Conservation (phyloP, 1,284 basidiomycete genomes). For the Coniophora puteana region DNA sequence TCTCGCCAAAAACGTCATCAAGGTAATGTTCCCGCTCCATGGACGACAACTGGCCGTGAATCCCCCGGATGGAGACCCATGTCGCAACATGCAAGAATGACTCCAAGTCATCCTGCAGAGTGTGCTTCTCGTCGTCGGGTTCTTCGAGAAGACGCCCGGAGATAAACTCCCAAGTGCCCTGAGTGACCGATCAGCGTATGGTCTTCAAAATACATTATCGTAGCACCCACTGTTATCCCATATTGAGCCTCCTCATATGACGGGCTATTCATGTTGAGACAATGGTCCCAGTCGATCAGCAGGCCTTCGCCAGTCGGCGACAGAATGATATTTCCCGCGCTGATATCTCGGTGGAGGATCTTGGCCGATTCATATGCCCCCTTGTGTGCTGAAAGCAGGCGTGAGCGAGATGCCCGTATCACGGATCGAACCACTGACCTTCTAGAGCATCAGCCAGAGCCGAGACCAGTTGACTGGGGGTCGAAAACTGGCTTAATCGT, state of each 20-base stretch:
- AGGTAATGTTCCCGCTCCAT: too few species aligned
- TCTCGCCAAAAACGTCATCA: neutral
- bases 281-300: constrained; percentile 13
- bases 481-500: neutral
- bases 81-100: constrained; percentile 4
- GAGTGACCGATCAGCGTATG: neutral
- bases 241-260: too few species aligned
- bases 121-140: neutral
- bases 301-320: constrained; percentile 5
- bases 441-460: neutral
- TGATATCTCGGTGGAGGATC: constrained; percentile 15
- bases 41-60: too few species aligned
- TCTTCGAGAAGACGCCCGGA: neutral
- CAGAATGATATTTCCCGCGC: constrained; percentile 11
- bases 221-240: neutral
- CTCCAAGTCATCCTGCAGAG: constrained; percentile 2
- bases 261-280: neutral
- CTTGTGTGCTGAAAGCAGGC: neutral
- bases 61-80: neutral
- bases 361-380: neutral
- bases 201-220: neutral
- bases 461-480: neutral
- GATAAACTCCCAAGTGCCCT: constrained; percentile 1
- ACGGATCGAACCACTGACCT: constrained; percentile 2
- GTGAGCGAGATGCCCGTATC: neutral